phyloP scores from a whole-genome alignment of 768 basidiomycete genomes.

The Pleurotus cornucopiae region DNA sequence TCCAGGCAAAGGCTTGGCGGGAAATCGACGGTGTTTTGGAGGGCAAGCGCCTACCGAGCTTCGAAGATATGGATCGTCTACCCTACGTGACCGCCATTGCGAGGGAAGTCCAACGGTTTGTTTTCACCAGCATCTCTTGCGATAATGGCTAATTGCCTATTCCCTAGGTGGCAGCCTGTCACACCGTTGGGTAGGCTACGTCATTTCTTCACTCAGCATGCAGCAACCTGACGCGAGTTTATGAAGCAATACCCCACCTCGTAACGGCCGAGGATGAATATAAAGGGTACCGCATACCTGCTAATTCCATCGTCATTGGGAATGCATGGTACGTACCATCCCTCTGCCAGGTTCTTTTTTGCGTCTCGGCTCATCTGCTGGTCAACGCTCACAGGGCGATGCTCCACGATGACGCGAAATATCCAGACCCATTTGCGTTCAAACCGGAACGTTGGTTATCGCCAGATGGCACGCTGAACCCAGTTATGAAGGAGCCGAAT shows the following conservation, averaged over 20 bases:
- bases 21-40: slow-evolving; percentile 23
- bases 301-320: slow-evolving; percentile 30
- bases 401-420: slow-evolving; percentile 45
- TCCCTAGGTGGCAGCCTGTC: slow-evolving; percentile 1
- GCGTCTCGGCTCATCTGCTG: too few species aligned
- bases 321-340: slow-evolving; percentile 27
- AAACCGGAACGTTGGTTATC: slow-evolving; percentile 53
- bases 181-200: background rate
- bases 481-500: slow-evolving; percentile 13
- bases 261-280: slow-evolving; percentile 39
- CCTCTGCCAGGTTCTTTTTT: background rate
- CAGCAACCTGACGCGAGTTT: background rate
- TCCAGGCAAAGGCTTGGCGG: slow-evolving; percentile 19
- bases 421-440: slow-evolving; percentile 48
- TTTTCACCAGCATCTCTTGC: background rate
- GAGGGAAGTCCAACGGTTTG: slow-evolving; percentile 17
- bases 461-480: slow-evolving; percentile 11
- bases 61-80: slow-evolving; percentile 15
- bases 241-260: slow-evolving; percentile 27
- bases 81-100: slow-evolving; percentile 19
- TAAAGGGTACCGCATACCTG: slow-evolving; percentile 40
- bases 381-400: slow-evolving; percentile 28
- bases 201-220: background rate
- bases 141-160: background rate
- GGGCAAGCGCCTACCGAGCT: slow-evolving; percentile 16